Evolutionary conservation across 2,329 filamentous ascomycete species (phyloP).

Genomic region (Epichloe typhina): DNA sequence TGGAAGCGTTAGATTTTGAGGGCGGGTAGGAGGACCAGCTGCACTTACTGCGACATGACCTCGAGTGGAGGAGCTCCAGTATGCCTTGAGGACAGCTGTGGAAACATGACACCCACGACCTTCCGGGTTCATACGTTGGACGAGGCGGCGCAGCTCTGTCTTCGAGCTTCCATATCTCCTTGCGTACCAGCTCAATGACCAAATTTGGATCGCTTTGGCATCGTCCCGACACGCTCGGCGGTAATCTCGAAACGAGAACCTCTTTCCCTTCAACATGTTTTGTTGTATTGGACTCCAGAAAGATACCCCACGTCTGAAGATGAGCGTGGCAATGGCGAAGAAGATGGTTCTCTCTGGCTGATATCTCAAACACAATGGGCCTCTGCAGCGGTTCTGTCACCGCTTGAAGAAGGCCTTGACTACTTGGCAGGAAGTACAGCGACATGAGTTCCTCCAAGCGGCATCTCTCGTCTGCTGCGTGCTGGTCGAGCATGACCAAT

Average conservation of each 20-base stretch:
- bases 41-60: slow-evolving; percentile 54
- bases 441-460: slow-evolving; percentile 61
- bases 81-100: slow-evolving; percentile 62
- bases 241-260: slow-evolving; percentile 41
- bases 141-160: slow-evolving; percentile 24
- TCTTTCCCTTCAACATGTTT: slow-evolving; percentile 20
- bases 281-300: slow-evolving; percentile 34
- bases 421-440: slow-evolving; percentile 27
- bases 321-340: slow-evolving; percentile 39
- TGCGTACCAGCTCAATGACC: slow-evolving; percentile 59
- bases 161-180: slow-evolving; percentile 56
- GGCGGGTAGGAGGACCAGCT: not conserved
- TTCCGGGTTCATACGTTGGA: slow-evolving; percentile 4
- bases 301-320: slow-evolving; percentile 65
- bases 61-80: slow-evolving; percentile 61
- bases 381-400: slow-evolving; percentile 29
- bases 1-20: slow-evolving; percentile 11
- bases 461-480: slow-evolving; percentile 84
- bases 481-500: slow-evolving; percentile 77
- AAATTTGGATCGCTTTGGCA: slow-evolving; percentile 61
- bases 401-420: slow-evolving; percentile 9
- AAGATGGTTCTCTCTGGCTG: slow-evolving; percentile 43
- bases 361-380: slow-evolving; percentile 52
- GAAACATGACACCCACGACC: slow-evolving; percentile 48
- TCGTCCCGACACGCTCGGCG: slow-evolving; percentile 60